phyloP scores from a whole-genome alignment of 2,329 filamentous ascomycete species.

The Venturia effusa region DNA sequence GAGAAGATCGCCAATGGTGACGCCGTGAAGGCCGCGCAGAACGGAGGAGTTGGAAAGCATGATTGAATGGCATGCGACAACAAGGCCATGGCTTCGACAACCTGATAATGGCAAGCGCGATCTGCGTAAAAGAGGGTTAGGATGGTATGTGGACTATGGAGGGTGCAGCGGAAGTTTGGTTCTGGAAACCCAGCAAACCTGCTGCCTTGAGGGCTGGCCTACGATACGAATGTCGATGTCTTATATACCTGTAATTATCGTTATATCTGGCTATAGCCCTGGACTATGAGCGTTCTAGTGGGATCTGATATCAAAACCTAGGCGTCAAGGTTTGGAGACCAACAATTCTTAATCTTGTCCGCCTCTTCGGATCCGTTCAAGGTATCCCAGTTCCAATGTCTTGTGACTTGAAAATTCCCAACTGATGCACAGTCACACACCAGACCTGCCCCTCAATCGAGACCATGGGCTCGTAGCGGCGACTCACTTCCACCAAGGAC shows the following conservation, averaged over 20 bases:
- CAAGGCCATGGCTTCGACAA: background rate
- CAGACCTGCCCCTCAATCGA: no score
- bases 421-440: no score
- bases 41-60: background rate
- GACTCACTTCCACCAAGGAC: no score
- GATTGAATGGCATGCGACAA: background rate
- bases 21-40: background rate
- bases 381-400: no score
- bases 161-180: background rate
- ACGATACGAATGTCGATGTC: background rate
- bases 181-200: background rate
- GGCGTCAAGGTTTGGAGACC: background rate
- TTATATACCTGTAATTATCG: background rate
- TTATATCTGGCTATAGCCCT: background rate
- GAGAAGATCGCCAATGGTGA: constrained; percentile 2
- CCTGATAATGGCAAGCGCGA: background rate
- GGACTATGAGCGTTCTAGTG: background rate
- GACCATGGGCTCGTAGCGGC: no score
- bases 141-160: background rate
- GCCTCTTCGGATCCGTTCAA: no score
- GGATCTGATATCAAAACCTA: background rate
- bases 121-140: no score
- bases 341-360: no score
- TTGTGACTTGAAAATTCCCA: no score
- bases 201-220: background rate